Base-by-base conservation (phyloP, 768 basidiomycete genomes). In the Collybia nuda region DNA sequence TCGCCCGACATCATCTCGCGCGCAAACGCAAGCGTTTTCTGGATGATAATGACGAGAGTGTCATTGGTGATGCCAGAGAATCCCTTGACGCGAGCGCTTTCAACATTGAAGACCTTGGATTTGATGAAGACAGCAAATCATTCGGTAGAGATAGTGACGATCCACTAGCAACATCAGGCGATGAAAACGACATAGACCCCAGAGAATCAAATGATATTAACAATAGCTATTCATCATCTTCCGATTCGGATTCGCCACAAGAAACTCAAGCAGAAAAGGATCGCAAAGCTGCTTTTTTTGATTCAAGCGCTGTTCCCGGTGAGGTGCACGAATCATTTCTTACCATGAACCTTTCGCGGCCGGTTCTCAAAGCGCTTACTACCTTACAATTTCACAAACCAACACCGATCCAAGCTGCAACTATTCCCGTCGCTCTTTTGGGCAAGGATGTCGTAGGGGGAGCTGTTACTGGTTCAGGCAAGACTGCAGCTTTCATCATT, bases 381-480 rank as follows among this genome's bases (percentile, higher is more conserved):
- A 75, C 84, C 6, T 75, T 98, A 14, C 82, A 83, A 32, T 93
- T 95, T 59, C 69, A 77, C 40, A 85, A 80, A 26, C 97, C 97
- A 6, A 99, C 97, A 1, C 97, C 97, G 1, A 98, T 99, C 44
- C 97, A 99, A 70, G 85, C 90, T 2, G 86, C 90, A 38, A 88
- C 95, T 11, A 92, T 99, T 48, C 97, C 97, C 15, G 85, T 94
- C 38, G 96, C 94, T 19, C 80, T 99, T 17, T 67, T 95, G 19
- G 97, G 97, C 44, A 94, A 97, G 64, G 97, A 99, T 65, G 81
- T 99, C 32, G 94, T 99, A 47, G 97, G 96, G 26, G 88, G 84
- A 51, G 96, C 97, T 17, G 91, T 96, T 15, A 99, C 97, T 15
- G 97, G 97, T 53, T 97, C 94, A 4, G 97, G 97, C 52, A 99